Evolutionary conservation across 2,329 filamentous ascomycete species (phyloP).

Genomic region (Aspergillus pseudonomiae): DNA sequence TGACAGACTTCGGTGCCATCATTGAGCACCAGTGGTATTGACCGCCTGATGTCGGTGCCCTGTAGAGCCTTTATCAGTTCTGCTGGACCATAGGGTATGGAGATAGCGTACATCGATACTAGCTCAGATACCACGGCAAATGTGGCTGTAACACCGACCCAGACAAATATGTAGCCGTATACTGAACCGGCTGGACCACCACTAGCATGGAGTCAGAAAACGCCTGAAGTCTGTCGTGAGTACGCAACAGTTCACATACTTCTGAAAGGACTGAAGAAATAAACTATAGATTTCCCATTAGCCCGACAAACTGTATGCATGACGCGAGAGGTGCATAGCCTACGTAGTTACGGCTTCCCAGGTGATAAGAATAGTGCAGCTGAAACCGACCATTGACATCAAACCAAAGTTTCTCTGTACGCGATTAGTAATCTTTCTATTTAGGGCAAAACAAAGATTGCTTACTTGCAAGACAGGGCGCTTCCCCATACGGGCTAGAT

Average conservation of each 20-base stretch:
- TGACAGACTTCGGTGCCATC: conserved; percentile 39
- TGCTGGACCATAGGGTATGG: background rate
- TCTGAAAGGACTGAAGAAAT: conserved; percentile 24
- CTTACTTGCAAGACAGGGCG: conserved; percentile 50
- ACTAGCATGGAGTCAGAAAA: conserved; percentile 15
- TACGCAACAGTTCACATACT: conserved; percentile 15
- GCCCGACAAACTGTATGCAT: background rate
- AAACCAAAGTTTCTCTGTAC: conserved; percentile 44
- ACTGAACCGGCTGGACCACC: conserved; percentile 37
- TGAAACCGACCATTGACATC: conserved; percentile 46
- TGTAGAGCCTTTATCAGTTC: conserved; percentile 9
- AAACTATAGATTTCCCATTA: background rate
- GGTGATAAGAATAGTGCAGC: conserved; percentile 43
- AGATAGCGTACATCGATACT: conserved; percentile 33
- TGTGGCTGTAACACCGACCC: conserved; percentile 31
- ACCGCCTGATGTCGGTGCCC: conserved; percentile 39
- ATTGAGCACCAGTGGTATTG: conserved; percentile 48
- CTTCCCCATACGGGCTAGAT: conserved; percentile 57
- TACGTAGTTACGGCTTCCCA: conserved; percentile 33
- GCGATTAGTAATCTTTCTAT: no score
- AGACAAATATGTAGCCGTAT: conserved; percentile 39
- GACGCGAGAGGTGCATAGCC: background rate
- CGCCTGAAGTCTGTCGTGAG: background rate
- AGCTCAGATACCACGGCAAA: conserved; percentile 36
- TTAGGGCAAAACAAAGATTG: background rate